These are phyloP conservation scores for Wallacemonas sp. DNA, from an alignment of 208 protist species.

Conservation along the genomic window DNA sequence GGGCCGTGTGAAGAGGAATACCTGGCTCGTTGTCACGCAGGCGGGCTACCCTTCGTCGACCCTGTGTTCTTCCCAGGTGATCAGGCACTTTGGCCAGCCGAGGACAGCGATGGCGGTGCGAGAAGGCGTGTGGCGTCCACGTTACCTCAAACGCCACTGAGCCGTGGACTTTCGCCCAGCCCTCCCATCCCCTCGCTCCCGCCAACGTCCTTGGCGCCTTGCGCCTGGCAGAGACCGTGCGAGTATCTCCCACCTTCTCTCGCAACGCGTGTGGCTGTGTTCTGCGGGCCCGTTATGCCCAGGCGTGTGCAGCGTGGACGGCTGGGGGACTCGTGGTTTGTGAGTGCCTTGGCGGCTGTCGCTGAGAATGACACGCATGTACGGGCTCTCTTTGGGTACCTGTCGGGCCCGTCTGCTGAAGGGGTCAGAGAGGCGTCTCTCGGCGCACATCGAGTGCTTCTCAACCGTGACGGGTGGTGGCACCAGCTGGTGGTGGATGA, in stretches of 20 bases:
- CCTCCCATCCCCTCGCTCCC: too few species aligned
- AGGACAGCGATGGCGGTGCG: neutral
- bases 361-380: conserved; percentile 38
- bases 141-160: neutral
- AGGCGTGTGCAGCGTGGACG: conserved; percentile 41
- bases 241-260: conserved; percentile 42
- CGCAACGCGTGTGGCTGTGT: conserved; percentile 26
- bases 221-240: conserved; percentile 38
- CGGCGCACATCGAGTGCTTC: conserved; percentile 57
- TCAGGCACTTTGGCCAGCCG: conserved; percentile 2
- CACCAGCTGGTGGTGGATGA: conserved; percentile 62
- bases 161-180: too few species aligned
- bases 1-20: conserved; percentile 21
- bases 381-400: conserved; percentile 49
- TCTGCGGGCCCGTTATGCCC: conserved; percentile 39
- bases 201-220: conserved; percentile 16
- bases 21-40: conserved; percentile 27
- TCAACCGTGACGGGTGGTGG: conserved; percentile 80
- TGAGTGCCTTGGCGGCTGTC: conserved; percentile 56
- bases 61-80: conserved; percentile 33
- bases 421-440: conserved; percentile 34
- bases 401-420: conserved; percentile 1
- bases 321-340: conserved; percentile 70
- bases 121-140: neutral
- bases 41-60: conserved; percentile 39